These are phyloP conservation scores for Cetraspora pellucida DNA, from an alignment of 192 early-diverging fungal species.

Conservation along the genomic window DNA sequence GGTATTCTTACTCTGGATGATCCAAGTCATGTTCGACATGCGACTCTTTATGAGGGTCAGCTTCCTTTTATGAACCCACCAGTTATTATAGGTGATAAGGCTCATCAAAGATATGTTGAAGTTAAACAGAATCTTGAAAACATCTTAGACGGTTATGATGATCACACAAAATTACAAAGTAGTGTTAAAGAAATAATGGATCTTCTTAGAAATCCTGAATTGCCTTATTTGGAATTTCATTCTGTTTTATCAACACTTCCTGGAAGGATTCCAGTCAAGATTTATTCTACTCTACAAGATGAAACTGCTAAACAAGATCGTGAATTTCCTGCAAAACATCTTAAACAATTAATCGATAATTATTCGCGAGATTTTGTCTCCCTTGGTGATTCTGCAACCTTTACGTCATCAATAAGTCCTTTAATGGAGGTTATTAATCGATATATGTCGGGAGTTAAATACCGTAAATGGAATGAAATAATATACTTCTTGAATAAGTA, in stretches of 20 bases:
- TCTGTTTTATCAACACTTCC: conserved; percentile 79
- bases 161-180: conserved; percentile 67
- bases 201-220: conserved; percentile 70
- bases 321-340: conserved; percentile 72
- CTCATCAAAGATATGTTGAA: conserved; percentile 79
- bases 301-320: conserved; percentile 43
- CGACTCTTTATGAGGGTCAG: conserved; percentile 81
- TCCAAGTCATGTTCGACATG: conserved; percentile 87
- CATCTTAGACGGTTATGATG: conserved; percentile 88
- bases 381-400: conserved; percentile 65
- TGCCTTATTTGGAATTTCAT: conserved; percentile 84
- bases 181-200: conserved; percentile 75
- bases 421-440: conserved; percentile 65
- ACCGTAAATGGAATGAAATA: conserved; percentile 74
- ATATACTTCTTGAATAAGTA: conserved; percentile 81
- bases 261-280: conserved; percentile 80
- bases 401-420: conserved; percentile 67
- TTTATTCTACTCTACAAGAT: conserved; percentile 60
- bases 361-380: conserved; percentile 53
- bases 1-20: conserved; percentile 93
- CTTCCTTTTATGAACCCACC: conserved; percentile 73
- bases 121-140: conserved; percentile 66
- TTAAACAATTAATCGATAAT: conserved; percentile 65
- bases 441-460: conserved; percentile 75
- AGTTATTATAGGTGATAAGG: conserved; percentile 83